Evolutionary conservation across 2,329 filamentous ascomycete species (phyloP).

Genomic region (Neonectria faginata): DNA sequence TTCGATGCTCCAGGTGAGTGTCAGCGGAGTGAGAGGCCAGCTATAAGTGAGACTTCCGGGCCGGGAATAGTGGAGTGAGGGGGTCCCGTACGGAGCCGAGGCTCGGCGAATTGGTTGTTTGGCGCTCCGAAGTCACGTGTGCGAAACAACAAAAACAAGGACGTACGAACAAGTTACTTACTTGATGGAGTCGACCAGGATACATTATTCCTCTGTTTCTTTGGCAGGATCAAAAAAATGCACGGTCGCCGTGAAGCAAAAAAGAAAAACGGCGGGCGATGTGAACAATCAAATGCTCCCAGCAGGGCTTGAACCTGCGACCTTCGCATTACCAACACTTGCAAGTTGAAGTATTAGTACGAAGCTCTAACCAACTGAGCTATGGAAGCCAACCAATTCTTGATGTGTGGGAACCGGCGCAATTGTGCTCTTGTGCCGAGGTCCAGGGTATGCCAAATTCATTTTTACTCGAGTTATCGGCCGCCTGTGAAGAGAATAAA

Average conservation of each 20-base stretch:
- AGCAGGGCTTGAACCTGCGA: conserved; percentile 1
- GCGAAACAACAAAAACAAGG: too few species aligned
- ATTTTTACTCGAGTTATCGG: not conserved
- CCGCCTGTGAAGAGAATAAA: too few species aligned
- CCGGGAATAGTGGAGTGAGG: conserved; percentile 14
- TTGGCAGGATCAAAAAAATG: not conserved
- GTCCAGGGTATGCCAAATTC: not conserved
- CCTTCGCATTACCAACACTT: conserved; percentile 1
- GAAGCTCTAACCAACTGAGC: conserved; percentile 2
- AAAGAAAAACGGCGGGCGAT: not conserved
- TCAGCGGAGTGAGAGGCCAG: conserved; percentile 7
- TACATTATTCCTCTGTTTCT: not conserved
- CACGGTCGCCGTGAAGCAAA: not conserved
- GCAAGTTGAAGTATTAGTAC: not conserved
- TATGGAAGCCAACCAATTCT: not conserved
- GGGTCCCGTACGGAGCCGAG: conserved; percentile 26
- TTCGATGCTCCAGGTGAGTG: not conserved
- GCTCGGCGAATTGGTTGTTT: conserved; percentile 13
- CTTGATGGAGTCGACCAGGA: too few species aligned
- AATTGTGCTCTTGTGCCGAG: not conserved
- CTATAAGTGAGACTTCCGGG: conserved; percentile 14
- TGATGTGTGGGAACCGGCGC: not conserved
- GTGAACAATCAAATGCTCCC: not conserved
- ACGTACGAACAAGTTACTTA: too few species aligned
- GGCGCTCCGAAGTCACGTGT: conserved; percentile 15